Evolutionary conservation across 1,284 basidiomycete genomes (phyloP), one percentile per base, ranked within the genome.

Genomic region (Meira miltonrushii): DNA sequence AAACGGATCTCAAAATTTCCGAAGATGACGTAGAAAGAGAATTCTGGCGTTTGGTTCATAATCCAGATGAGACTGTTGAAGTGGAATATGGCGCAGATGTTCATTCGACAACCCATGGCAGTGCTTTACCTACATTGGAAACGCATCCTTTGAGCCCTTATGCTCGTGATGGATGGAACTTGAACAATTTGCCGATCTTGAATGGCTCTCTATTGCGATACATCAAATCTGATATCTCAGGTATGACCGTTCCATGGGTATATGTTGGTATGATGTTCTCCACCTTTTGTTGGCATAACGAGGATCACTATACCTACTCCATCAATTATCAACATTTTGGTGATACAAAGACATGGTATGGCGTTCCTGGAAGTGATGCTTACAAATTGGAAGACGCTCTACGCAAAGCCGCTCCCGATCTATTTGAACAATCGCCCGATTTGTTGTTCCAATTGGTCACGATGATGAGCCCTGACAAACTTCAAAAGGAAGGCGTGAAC

Each of bases 271-370:
- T 99, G 94, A 84, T 93, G 48, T 97, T 98, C 79, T 96, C 93
- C 10, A 94, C 95, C 1, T 99, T 99, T 80, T 97, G 94, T 79
- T 99, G 95, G 95, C 95, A 99, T 81, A 98, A 98, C 78, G 95
- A 99, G 86, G 95, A 98, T 81, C 95, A 98, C 81, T 95, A 94
- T 79, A 97, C 93, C 11, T 97, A 95, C 79, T 65, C 61, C 51
- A 65, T 71, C 72, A 78, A 67, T 65, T 79, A 43, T 71, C 94
- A 92, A 93, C 94, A 97, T 78, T 96, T 91, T 90, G 94, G 95
- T 39, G 94, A 96, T 78, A 96, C 94, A 46, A 99, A 99, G 83
- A 98, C 94, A 0, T 99, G 95, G 95, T 98, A 98, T 80, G 94
- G 94, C 58, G 88, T 98, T 46, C 94, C 95, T 1, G 95, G 90